These are phyloP conservation scores for Globisporangium yorkense DNA, from an alignment of 352 stramenopile genomes.

Conservation along the genomic window DNA sequence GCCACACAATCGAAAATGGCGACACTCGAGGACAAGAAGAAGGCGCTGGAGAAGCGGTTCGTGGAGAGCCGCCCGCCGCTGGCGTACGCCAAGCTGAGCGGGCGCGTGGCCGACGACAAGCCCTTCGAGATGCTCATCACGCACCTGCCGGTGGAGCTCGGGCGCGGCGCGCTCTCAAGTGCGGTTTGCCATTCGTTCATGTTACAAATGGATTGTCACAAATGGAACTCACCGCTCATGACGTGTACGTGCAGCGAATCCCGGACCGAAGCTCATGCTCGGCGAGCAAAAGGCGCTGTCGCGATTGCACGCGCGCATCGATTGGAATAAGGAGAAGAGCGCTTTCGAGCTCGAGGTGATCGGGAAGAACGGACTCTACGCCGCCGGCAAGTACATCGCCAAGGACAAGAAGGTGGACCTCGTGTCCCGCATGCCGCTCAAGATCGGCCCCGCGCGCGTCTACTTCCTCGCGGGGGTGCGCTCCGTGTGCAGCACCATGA, in stretches of 20 bases:
- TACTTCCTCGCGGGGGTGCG: slow-evolving; percentile 76
- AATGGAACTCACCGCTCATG: no score
- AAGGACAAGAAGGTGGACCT: slow-evolving; percentile 74
- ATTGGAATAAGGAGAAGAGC: slow-evolving; percentile 69
- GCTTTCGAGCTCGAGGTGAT: slow-evolving; percentile 75
- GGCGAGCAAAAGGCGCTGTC: slow-evolving; percentile 84
- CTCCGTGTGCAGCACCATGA: slow-evolving; percentile 76
- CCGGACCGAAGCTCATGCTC: slow-evolving; percentile 47
- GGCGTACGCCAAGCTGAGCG: slow-evolving; percentile 73
- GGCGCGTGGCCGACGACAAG: slow-evolving; percentile 48
- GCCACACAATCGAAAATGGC: slow-evolving; percentile 11
- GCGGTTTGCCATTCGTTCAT: background rate
- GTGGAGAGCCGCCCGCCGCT: slow-evolving; percentile 68
- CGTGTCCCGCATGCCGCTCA: slow-evolving; percentile 63
- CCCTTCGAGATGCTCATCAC: slow-evolving; percentile 77
- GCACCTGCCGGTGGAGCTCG: slow-evolving; percentile 66
- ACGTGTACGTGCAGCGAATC: slow-evolving; percentile 12
- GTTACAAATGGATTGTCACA: background rate
- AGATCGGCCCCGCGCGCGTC: slow-evolving; percentile 66
- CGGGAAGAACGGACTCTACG: slow-evolving; percentile 81
- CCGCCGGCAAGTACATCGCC: slow-evolving; percentile 51
- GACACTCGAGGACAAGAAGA: slow-evolving; percentile 58
- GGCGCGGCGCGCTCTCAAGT: slow-evolving; percentile 45
- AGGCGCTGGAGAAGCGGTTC: slow-evolving; percentile 75
- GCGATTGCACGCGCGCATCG: slow-evolving; percentile 64